phyloP scores from a whole-genome alignment of 805 yeast genomes.

The Cyberlindnera mississippiensis region DNA sequence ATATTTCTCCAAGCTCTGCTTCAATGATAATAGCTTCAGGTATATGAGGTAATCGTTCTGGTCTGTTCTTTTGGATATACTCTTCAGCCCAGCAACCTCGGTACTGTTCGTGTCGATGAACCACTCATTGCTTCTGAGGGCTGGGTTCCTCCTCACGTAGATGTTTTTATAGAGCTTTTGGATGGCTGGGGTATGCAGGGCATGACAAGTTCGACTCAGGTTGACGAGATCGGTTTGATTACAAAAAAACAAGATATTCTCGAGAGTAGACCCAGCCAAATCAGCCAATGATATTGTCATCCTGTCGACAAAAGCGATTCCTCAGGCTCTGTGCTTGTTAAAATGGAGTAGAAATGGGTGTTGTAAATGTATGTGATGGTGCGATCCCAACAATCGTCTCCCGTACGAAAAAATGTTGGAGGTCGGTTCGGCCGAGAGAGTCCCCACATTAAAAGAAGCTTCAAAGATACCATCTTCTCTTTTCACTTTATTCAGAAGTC shows the following conservation, averaged over 20 bases:
- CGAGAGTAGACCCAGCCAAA: neutral
- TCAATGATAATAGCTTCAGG: constrained; percentile 38
- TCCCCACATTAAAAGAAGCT: no score
- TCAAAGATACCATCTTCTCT: no score
- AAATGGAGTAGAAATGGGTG: no score
- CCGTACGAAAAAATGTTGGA: no score
- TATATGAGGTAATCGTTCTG: constrained; percentile 35
- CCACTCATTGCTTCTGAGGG: constrained; percentile 27
- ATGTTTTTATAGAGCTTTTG: constrained; percentile 36
- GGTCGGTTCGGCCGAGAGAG: no score
- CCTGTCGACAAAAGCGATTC: neutral
- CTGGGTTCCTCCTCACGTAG: constrained; percentile 33
- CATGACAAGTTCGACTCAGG: constrained; percentile 8
- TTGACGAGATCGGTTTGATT: constrained; percentile 3
- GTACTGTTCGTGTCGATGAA: constrained; percentile 36
- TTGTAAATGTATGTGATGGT: no score
- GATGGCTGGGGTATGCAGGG: constrained; percentile 29
- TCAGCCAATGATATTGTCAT: neutral
- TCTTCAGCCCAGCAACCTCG: constrained; percentile 35
- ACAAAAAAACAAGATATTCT: constrained; percentile 1
- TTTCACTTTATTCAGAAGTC: no score
- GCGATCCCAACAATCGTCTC: no score
- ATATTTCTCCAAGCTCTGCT: constrained; percentile 34
- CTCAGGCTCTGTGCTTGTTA: no score
- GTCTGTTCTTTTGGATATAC: constrained; percentile 31